A percentile compares a stretch with the other conserved stretches of the same genome.
Evolutionary conservation across 805 yeast genomes (phyloP).

Genomic region (Kuraishia hungarica): DNA sequence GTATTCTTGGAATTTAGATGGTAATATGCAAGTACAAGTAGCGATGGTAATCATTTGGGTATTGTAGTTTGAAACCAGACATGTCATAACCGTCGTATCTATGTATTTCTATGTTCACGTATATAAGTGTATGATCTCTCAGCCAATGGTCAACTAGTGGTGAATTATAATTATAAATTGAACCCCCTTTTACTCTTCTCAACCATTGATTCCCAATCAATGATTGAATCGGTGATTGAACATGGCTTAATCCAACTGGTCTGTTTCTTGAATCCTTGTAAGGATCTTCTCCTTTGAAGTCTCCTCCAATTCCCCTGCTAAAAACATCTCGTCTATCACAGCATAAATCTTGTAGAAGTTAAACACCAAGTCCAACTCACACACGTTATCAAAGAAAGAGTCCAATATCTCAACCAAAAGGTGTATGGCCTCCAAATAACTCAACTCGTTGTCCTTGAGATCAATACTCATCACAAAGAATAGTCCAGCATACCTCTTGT

Average conservation of each 20-base stretch:
- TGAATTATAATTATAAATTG: too few relatives aligned
- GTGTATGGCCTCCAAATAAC: slow-evolving; percentile 77
- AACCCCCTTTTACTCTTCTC: too few relatives aligned
- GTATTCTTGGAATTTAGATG: not conserved
- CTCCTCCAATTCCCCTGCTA: slow-evolving; percentile 89
- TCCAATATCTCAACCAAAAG: slow-evolving; percentile 85
- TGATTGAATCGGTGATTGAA: not conserved
- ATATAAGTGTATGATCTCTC: too few relatives aligned
- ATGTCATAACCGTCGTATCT: too few relatives aligned
- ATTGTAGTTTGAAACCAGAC: too few relatives aligned
- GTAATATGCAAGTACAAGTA: too few relatives aligned
- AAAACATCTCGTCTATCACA: slow-evolving; percentile 77
- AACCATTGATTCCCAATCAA: not conserved
- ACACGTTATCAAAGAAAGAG: slow-evolving; percentile 79
- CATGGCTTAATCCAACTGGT: slow-evolving; percentile 50
- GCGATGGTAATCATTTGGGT: too few relatives aligned
- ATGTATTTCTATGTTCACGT: too few relatives aligned
- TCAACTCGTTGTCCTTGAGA: slow-evolving; percentile 70
- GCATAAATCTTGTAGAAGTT: slow-evolving; percentile 79
- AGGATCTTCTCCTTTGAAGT: slow-evolving; percentile 64
- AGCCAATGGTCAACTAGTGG: too few relatives aligned
- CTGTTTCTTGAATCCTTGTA: slow-evolving; percentile 56
- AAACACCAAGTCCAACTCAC: slow-evolving; percentile 89
- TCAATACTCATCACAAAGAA: slow-evolving; percentile 84
- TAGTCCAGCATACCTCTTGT: slow-evolving; percentile 86